phyloP scores from a whole-genome alignment of 2,329 filamentous ascomycete species.

The Apiospora phragmitis region DNA sequence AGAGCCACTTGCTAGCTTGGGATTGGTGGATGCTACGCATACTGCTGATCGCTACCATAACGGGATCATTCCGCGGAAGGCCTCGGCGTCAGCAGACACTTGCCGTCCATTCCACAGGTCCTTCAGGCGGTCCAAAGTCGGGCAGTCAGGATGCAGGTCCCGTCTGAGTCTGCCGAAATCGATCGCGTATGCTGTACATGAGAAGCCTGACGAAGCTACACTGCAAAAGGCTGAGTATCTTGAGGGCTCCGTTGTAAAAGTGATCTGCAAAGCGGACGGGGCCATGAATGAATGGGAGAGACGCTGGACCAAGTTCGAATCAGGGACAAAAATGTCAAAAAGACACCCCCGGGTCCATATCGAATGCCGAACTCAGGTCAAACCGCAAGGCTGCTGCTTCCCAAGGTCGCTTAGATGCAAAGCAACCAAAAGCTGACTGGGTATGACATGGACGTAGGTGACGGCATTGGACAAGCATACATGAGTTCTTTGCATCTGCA shows the following conservation, averaged over 20 bases:
- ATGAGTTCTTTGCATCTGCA: neutral
- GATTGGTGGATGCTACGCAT: neutral
- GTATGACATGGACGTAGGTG: neutral
- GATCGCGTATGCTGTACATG: neutral
- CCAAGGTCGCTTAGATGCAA: conserved; percentile 1
- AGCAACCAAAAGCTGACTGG: conserved; percentile 4
- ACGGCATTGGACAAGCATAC: neutral
- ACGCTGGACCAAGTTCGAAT: neutral
- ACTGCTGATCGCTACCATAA: neutral
- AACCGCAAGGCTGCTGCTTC: neutral
- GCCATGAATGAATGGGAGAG: neutral
- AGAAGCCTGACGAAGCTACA: neutral
- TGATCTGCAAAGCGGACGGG: neutral
- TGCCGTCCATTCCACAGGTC: neutral
- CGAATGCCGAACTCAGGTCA: neutral
- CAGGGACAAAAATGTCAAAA: neutral
- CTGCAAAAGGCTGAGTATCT: neutral
- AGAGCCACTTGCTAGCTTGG: neutral
- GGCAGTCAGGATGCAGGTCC: neutral
- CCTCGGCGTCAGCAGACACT: neutral
- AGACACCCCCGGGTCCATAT: neutral
- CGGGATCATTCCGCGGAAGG: neutral
- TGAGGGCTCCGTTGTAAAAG: neutral
- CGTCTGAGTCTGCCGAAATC: neutral
- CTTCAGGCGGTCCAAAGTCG: neutral